Base-by-base conservation (phyloP, 2,329 filamentous ascomycete genomes). In the Coniochaeta hoffmannii region DNA sequence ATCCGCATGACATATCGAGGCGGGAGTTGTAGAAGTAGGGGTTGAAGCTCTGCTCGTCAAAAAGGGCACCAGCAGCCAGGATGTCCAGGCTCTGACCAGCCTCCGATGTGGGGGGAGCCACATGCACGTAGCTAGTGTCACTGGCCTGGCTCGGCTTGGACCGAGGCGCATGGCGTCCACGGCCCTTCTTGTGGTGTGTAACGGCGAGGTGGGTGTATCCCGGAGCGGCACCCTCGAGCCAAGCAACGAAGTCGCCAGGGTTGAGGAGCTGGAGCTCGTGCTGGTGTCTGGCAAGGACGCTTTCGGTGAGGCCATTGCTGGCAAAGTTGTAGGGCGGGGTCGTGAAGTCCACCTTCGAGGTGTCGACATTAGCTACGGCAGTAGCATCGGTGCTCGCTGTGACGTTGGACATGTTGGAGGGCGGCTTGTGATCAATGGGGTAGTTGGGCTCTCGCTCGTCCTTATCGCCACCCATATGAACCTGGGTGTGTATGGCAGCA, bases 311-410 rank as follows among this genome's bases (percentile, higher is more conserved):
- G 15, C 22, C 10, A 24, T 17, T 17, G 46, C 34, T 24, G 28
- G 50, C 15, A 22, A 30, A 17, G 34, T 28, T 17, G 36, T 36
- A 28, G 34, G 51, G 12, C 30, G 15, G 22, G 15, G 28, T 44
- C 31, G 36, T 53, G 32, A 58, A 32, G 19, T 57, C 62, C 15
- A 49, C 53, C 35, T 55, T 44, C 14, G 58, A 58, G n/a, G 35
- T 51, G 11, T 46, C 53, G 11, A 56, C 60, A 31, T 59, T 57
- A 38, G 58, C 60, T 12, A 55, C 57, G 50, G 59, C 59, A 12
- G 56, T 57, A 14, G 50, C 57, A 12, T 35, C 34, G 54, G 59
- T 59, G 46, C 59, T 59, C 12, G n/a, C 30, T 8, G 11, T 50
- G 22, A 17, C 41, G 12, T 46, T 46, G 9, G 41, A 44, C 19